A percentile compares a stretch with the other conserved stretches of the same genome.
Conservation (phyloP, 768 basidiomycete genomes). For the Jaapia argillacea region DNA sequence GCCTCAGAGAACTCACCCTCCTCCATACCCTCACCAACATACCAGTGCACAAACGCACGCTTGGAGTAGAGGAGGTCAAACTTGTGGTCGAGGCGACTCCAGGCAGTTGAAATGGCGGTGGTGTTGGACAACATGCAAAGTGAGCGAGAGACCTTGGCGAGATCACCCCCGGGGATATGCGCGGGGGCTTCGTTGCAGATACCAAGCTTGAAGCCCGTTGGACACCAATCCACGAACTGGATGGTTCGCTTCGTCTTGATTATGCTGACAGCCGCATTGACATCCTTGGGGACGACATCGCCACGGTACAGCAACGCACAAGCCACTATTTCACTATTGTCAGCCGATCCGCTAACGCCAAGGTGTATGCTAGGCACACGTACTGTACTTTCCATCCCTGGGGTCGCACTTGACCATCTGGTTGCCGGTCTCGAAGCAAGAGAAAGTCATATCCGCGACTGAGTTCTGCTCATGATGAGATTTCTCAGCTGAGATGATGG, state of each 20-base stretch:
- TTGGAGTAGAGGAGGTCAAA: slow-evolving; percentile 71
- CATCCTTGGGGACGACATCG: slow-evolving; percentile 72
- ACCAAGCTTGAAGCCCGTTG: slow-evolving; percentile 71
- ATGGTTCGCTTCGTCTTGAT: slow-evolving; percentile 77
- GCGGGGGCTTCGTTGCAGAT: slow-evolving; percentile 76
- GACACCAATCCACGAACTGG: slow-evolving; percentile 73
- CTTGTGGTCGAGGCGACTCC: slow-evolving; percentile 72
- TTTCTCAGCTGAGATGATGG: slow-evolving; percentile 54
- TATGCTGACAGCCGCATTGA: slow-evolving; percentile 60
- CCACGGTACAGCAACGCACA: slow-evolving; percentile 66
- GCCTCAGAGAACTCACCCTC: slow-evolving; percentile 99
- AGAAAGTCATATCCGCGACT: slow-evolving; percentile 60
- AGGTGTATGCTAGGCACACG: slow-evolving; percentile 9
- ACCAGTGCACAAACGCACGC: slow-evolving; percentile 46
- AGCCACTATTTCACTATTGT: slow-evolving; percentile 33
- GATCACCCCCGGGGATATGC: slow-evolving; percentile 64
- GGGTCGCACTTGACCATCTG: slow-evolving; percentile 80
- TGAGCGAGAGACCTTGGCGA: slow-evolving; percentile 65
- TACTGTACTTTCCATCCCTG: slow-evolving; percentile 70
- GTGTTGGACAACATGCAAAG: slow-evolving; percentile 78
- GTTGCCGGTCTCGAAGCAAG: slow-evolving; percentile 70
- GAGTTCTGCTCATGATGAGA: slow-evolving; percentile 64
- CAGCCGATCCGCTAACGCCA: not conserved
- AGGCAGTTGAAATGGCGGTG: slow-evolving; percentile 61
- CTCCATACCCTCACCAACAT: slow-evolving; percentile 75